Evolutionary conservation across 331 rosid species (phyloP).

Genomic region (Acacia pycnantha): DNA sequence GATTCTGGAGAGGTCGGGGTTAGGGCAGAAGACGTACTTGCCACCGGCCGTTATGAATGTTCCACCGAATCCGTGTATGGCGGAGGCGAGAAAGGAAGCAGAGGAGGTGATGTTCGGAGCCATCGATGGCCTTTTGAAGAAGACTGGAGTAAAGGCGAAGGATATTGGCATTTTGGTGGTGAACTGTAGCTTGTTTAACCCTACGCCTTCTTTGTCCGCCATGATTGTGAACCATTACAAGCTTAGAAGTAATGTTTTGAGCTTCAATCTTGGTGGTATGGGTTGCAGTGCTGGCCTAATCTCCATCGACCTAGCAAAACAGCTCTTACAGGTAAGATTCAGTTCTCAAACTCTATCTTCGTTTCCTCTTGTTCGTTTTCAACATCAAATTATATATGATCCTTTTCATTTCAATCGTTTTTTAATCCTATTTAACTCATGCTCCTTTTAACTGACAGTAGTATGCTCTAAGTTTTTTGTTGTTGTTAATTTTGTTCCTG

Average conservation of each 20-base stretch:
- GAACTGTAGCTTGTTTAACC: conserved; percentile 89
- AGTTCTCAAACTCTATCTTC: not conserved
- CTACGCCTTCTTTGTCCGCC: conserved; percentile 91
- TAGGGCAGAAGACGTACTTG: conserved; percentile 76
- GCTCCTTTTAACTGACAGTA: not conserved
- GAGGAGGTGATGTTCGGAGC: conserved; percentile 93
- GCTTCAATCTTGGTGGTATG: conserved; percentile 96
- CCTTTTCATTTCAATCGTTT: not conserved
- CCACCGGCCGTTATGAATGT: conserved; percentile 61
- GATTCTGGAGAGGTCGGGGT: conserved; percentile 76
- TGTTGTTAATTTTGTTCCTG: not conserved
- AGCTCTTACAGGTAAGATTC: conserved; percentile 65
- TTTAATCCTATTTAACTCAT: not conserved
- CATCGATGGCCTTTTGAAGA: conserved; percentile 65
- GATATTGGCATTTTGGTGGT: conserved; percentile 89
- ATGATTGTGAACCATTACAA: conserved; percentile 91
- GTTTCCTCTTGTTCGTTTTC: not conserved
- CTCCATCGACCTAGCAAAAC: conserved; percentile 91
- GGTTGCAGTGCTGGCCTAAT: conserved; percentile 97
- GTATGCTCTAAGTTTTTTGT: not conserved
- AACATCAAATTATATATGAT: not conserved
- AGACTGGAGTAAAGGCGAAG: conserved; percentile 80
- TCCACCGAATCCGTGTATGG: conserved; percentile 87
- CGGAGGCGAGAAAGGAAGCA: conserved; percentile 82
- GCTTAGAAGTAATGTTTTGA: conserved; percentile 67